Evolutionary conservation across 176 grass and related monocot species (phyloP).

Genomic region (Aechmea fasciata): DNA sequence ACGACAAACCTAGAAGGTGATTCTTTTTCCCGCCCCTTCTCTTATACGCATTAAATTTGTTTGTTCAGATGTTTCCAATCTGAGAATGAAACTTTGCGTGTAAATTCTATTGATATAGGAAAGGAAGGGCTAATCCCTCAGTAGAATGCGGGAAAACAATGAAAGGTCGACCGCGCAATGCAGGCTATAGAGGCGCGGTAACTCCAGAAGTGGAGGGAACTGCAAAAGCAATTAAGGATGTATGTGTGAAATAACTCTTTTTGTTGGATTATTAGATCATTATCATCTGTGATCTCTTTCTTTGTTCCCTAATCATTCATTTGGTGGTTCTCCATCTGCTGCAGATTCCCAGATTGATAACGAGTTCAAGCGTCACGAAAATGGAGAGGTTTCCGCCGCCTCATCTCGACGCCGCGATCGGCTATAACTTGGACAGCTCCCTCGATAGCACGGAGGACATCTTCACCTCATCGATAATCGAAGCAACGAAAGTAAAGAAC

Average conservation of each 20-base stretch:
- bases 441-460: conserved; percentile 38
- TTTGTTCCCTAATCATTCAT: not conserved
- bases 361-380: conserved; percentile 51
- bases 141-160: conserved; percentile 34
- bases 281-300: not conserved
- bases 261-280: not conserved
- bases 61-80: conserved; percentile 6
- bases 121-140: conserved; percentile 39
- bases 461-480: conserved; percentile 43
- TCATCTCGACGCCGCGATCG: conserved; percentile 80
- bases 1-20: conserved; percentile 63
- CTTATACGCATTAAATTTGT: not conserved
- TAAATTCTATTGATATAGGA: conserved; percentile 36
- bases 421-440: conserved; percentile 29
- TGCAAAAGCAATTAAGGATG: conserved; percentile 26
- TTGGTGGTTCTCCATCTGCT: conserved; percentile 16
- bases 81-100: not conserved
- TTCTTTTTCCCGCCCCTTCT: not conserved
- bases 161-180: conserved; percentile 39
- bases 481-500: conserved; percentile 32
- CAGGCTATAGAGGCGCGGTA: conserved; percentile 39
- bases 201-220: conserved; percentile 49
- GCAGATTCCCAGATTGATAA: conserved; percentile 66
- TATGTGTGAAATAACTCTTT: conserved; percentile 19
- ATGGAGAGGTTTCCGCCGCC: conserved; percentile 85